Base-by-base conservation (phyloP, 2,329 filamentous ascomycete species). In the Pseudogymnoascus sp. region DNA sequence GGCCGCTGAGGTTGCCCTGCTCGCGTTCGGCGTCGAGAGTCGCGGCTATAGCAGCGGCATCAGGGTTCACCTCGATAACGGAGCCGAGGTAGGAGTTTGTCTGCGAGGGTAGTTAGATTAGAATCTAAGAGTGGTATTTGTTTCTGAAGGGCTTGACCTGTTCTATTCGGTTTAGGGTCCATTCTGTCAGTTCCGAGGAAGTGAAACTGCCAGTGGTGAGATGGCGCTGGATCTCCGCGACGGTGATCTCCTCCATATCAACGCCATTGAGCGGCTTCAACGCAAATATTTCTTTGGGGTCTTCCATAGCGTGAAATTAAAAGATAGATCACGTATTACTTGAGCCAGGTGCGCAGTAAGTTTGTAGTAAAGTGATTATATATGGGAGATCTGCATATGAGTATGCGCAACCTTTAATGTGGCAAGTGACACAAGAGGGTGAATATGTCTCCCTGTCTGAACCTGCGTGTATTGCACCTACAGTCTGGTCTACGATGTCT, bases 41-140 rank as follows among this genome's bases (percentile, higher is more conserved):
- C 7, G 42, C 35, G 9, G 69, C 66, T 37, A 69, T 69, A 0
- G 25, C 6, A 6, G 66, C 15, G n/a, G 68, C 68, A 62, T 71
- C 68, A 2, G 67, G 67, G 61, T 71, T 71, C 35, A 64, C 60
- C 59, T 71, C 67, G 18, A 61, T 61, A 3, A 71, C 65, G 13
- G 68, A 61, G 18, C 64, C 60, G 27, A 69, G 45, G 25, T 48
- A 48, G 42, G 25, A 48, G 25, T 48, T 48, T 48, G 42, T 48
- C 42, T 48, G 42, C 12, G 12, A 29, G 42, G 13, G n/a, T 4
- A n/a, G 25, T 48, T 48, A 48, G 42, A 48, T 48, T 2, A 9
- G 42, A 7, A 9, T n/a, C 21, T 48, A 25, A 48, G 21, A 48
- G 42, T 15, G 25, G 21, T 10, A 15, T 29, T 29, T 27, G 12